Percentiles rank a stretch among this genome's conserved stretches.
Evolutionary conservation across 2,329 filamentous ascomycete genomes (phyloP).

Genomic region (Hypoxylon sp.): DNA sequence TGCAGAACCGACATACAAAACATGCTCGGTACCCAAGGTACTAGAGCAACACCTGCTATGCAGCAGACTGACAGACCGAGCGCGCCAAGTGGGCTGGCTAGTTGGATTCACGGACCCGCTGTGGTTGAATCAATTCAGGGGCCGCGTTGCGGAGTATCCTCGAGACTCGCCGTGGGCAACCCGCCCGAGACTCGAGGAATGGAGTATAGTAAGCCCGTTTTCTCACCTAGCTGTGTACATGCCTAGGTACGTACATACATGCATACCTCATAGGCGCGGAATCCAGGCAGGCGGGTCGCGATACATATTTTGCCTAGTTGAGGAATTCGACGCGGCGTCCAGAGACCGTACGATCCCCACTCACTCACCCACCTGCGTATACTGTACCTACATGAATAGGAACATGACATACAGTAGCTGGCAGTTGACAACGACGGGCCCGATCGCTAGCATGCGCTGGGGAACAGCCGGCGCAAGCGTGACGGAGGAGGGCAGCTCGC

Average conservation of each 20-base stretch:
- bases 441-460: constrained; percentile 2
- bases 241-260: too few relatives aligned
- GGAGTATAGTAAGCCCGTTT: not conserved
- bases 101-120: not conserved
- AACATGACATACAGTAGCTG: constrained; percentile 2
- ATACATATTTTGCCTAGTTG: not conserved
- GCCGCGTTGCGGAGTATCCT: not conserved
- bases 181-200: not conserved
- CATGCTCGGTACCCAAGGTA: not conserved
- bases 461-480: constrained; percentile 5
- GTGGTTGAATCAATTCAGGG: not conserved
- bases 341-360: too few relatives aligned
- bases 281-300: not conserved
- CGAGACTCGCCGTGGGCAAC: too few relatives aligned
- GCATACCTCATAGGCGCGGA: too few relatives aligned
- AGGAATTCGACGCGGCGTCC: too few relatives aligned
- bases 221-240: not conserved
- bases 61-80: not conserved
- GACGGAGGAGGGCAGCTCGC: constrained; percentile 5
- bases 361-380: too few relatives aligned
- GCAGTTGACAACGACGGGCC: not conserved
- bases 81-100: not conserved
- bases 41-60: too few relatives aligned
- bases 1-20: constrained; percentile 6
- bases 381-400: too few relatives aligned